Evolutionary conservation across 1,284 basidiomycete species (phyloP).

Genomic region (Fomes fomentarius): DNA sequence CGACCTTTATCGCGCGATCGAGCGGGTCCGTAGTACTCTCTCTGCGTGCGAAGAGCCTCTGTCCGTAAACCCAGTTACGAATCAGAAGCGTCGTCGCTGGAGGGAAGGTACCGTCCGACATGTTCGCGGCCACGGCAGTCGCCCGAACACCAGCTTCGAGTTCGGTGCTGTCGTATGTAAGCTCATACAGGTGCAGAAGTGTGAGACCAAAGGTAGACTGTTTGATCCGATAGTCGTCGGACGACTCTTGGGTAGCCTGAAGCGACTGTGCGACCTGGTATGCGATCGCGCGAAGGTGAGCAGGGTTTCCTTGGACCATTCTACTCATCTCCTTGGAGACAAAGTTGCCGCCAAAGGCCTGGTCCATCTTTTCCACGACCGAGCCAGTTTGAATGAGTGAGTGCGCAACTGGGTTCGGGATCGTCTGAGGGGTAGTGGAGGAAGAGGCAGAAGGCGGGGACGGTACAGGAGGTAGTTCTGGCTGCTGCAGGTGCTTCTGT

Average conservation of each 20-base stretch:
- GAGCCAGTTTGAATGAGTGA: background rate
- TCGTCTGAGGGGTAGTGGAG: background rate
- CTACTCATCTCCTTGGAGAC: background rate
- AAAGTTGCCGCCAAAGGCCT: background rate
- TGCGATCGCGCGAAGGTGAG: background rate
- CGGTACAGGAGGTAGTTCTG: background rate
- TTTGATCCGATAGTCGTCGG: background rate
- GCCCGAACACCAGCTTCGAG: constrained; percentile 1
- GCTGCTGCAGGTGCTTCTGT: background rate
- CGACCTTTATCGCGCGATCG: background rate
- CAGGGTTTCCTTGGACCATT: background rate
- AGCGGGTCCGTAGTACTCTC: background rate
- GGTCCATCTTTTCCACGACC: background rate
- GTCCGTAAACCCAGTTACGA: constrained; percentile 3
- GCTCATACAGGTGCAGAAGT: background rate
- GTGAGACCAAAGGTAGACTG: constrained; percentile 1
- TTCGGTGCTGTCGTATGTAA: background rate
- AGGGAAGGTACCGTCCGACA: background rate
- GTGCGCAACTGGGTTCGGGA: background rate
- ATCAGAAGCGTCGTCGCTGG: background rate
- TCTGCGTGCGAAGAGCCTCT: constrained; percentile 5
- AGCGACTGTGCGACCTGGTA: background rate
- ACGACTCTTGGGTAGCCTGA: background rate
- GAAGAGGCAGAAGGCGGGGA: background rate
- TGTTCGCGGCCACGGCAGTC: background rate